phyloP scores from a whole-genome alignment of 1,284 basidiomycete genomes.

The Salmacisia buchloeana region DNA sequence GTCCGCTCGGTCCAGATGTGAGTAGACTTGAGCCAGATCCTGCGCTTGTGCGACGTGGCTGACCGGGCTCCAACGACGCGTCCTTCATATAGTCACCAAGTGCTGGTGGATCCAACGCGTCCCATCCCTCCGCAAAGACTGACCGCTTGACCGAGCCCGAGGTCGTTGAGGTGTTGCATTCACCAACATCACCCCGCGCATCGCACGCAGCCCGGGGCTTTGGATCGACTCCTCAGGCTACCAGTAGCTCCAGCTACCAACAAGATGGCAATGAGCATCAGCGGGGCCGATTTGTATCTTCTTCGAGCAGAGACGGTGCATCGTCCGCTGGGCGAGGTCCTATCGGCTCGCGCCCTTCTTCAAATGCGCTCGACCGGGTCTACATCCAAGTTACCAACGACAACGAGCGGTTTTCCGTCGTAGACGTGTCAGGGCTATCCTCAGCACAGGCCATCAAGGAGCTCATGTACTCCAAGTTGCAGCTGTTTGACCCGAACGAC shows the following conservation, averaged over 20 bases:
- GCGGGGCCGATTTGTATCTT: not conserved
- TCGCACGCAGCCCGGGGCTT: not conserved
- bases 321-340: not conserved
- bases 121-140: not conserved
- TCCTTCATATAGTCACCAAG: not conserved
- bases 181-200: not conserved
- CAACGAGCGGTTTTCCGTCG: conserved; percentile 49
- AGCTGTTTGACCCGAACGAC: conserved; percentile 14
- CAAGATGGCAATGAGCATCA: conserved; percentile 8
- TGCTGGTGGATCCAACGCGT: not conserved
- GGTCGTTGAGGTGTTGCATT: not conserved
- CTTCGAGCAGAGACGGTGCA: not conserved
- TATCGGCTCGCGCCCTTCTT: not conserved
- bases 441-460: conserved; percentile 46
- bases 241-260: not conserved
- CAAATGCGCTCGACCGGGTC: conserved; percentile 20
- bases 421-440: conserved; percentile 44
- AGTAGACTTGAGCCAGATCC: not conserved
- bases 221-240: not conserved
- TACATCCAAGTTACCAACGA: conserved; percentile 49
- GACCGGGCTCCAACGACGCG: not conserved
- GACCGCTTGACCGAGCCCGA: not conserved
- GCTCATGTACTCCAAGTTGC: conserved; percentile 41
- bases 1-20: conserved; percentile 17
- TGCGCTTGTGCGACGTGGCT: not conserved